Percentiles rank a stretch among this genome's conserved stretches.
These are phyloP conservation scores for Colletotrichum eleusines DNA, from an alignment of 2,329 filamentous ascomycete genomes.

Conservation along the genomic window DNA sequence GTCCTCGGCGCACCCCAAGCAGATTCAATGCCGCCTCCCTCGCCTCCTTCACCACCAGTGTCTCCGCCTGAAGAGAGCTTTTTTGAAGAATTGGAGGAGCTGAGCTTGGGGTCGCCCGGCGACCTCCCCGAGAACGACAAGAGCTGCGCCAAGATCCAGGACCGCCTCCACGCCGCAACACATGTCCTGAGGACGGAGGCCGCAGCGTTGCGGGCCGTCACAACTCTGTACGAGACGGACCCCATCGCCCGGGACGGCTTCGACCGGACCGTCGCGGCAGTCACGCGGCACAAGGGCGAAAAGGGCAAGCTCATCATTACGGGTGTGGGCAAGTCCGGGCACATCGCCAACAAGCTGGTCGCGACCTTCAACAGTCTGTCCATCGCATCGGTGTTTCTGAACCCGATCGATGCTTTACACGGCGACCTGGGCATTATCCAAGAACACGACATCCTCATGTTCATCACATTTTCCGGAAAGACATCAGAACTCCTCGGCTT, in stretches of 20 bases:
- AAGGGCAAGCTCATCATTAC: slow-evolving; percentile 84
- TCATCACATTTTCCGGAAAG: slow-evolving; percentile 92
- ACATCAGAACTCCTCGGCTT: slow-evolving; percentile 85
- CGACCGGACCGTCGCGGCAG: slow-evolving; percentile 75
- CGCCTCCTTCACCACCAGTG: slow-evolving; percentile 59
- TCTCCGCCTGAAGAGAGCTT: slow-evolving; percentile 38
- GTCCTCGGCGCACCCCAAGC: slow-evolving; percentile 56
- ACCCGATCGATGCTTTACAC: slow-evolving; percentile 92
- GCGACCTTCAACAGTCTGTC: slow-evolving; percentile 94
- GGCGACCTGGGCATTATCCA: slow-evolving; percentile 89
- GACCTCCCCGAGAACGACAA: slow-evolving; percentile 44
- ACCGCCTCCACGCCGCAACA: slow-evolving; percentile 72
- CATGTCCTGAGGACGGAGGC: slow-evolving; percentile 91
- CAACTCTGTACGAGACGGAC: slow-evolving; percentile 80
- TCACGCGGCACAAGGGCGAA: slow-evolving; percentile 71
- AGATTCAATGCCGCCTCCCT: slow-evolving; percentile 59
- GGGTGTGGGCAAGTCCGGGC: slow-evolving; percentile 92
- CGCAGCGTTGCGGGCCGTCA: slow-evolving; percentile 79
- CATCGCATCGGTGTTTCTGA: slow-evolving; percentile 83
- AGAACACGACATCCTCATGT: slow-evolving; percentile 80
- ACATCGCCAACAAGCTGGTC: slow-evolving; percentile 89
- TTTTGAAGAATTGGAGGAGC: slow-evolving; percentile 37
- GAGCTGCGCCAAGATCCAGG: slow-evolving; percentile 41
- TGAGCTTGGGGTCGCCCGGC: slow-evolving; percentile 38
- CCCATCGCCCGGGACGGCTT: slow-evolving; percentile 76